Evolutionary conservation across 2,329 filamentous ascomycete species (phyloP).

Genomic region (Penicillium decumbens): DNA sequence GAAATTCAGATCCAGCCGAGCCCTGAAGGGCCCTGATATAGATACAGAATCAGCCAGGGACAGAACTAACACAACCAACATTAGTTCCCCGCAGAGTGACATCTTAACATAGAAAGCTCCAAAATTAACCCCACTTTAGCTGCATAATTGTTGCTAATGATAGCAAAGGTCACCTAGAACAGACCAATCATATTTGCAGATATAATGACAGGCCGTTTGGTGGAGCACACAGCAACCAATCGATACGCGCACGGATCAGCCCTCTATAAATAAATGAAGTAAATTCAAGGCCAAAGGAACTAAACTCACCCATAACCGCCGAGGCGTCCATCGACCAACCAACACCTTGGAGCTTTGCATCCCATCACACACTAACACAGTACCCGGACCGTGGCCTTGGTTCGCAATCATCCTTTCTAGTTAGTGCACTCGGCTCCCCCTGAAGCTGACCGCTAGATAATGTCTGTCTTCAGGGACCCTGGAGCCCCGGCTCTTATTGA

Average conservation of each 20-base stretch:
- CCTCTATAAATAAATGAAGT: neutral
- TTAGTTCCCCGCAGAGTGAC: constrained; percentile 14
- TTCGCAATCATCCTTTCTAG: neutral
- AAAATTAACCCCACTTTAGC: constrained; percentile 16
- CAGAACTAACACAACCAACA: neutral
- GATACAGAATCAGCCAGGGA: neutral
- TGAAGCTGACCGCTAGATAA: neutral
- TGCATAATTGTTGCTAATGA: constrained; percentile 19
- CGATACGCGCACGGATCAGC: neutral
- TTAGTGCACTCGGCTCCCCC: neutral
- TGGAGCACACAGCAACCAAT: neutral
- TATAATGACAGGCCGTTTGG: neutral
- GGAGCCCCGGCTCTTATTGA: constrained; percentile 10
- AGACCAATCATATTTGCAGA: constrained; percentile 11
- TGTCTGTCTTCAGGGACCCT: constrained; percentile 8
- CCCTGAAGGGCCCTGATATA: constrained; percentile 16
- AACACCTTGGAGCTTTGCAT: constrained; percentile 9
- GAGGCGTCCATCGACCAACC: constrained; percentile 20
- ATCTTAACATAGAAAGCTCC: constrained; percentile 10
- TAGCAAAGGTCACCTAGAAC: constrained; percentile 10
- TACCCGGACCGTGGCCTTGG: neutral
- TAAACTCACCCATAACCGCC: constrained; percentile 16
- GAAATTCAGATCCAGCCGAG: neutral
- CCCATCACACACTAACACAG: constrained; percentile 14
- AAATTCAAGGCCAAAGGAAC: constrained; percentile 8